Conservation (phyloP, 352 stramenopile species). For the Phytophthora tentaculata region DNA sequence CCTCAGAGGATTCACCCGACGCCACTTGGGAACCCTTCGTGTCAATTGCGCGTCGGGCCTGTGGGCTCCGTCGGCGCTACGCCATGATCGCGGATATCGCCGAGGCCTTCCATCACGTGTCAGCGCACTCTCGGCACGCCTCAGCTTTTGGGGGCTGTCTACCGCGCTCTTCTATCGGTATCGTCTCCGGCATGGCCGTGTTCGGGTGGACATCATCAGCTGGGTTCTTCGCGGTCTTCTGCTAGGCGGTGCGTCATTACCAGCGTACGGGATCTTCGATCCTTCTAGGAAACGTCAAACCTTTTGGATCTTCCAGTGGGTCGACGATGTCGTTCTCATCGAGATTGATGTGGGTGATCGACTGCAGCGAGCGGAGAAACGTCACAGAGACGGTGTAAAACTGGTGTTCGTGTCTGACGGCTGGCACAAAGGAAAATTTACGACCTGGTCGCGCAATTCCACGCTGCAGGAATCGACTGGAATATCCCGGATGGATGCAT, state of each 20-base stretch:
- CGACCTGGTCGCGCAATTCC: constrained; percentile 12
- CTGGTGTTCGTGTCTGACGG: constrained; percentile 14
- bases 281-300: background rate
- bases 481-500: background rate
- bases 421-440: constrained; percentile 18
- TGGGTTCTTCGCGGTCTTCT: constrained; percentile 14
- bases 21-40: background rate
- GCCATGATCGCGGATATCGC: constrained; percentile 20
- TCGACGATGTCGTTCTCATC: constrained; percentile 4
- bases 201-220: constrained; percentile 20
- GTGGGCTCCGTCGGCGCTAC: background rate
- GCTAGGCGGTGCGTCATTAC: constrained; percentile 14
- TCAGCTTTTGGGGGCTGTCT: constrained; percentile 11
- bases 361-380: constrained; percentile 8
- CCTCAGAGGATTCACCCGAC: background rate
- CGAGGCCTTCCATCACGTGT: constrained; percentile 14
- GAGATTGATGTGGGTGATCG: constrained; percentile 4
- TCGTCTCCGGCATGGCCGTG: constrained; percentile 8
- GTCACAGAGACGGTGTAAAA: constrained; percentile 14
- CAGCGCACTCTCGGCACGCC: constrained; percentile 1
- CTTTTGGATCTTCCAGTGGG: constrained; percentile 3
- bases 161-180: background rate
- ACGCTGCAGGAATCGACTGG: constrained; percentile 17
- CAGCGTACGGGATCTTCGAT: background rate
- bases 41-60: background rate